These are phyloP conservation scores for Phaeotremella fagi DNA, from an alignment of 768 basidiomycete genomes.

Conservation along the genomic window DNA sequence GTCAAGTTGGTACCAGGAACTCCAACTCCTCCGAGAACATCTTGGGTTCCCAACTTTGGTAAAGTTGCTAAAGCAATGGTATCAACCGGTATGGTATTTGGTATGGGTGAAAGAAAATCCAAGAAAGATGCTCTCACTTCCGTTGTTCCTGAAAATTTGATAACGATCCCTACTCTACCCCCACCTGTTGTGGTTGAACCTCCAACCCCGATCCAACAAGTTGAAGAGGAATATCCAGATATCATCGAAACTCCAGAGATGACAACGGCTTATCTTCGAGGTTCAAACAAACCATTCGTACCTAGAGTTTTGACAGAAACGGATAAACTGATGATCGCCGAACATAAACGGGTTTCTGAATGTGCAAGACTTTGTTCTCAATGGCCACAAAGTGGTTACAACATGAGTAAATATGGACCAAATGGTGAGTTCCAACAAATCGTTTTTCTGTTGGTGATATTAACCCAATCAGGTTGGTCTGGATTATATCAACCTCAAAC, in stretches of 20 bases:
- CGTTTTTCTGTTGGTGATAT: background rate
- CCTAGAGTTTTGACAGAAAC: background rate
- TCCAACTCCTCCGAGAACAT: constrained; percentile 5
- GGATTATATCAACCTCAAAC: constrained; percentile 40
- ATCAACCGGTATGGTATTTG: constrained; percentile 23
- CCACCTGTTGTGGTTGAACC: background rate
- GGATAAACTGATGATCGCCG: constrained; percentile 8
- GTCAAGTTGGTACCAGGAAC: background rate
- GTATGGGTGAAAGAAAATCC: constrained; percentile 11
- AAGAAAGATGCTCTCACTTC: constrained; percentile 2
- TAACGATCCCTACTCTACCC: background rate
- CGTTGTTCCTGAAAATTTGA: background rate
- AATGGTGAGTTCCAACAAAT: constrained; percentile 21
- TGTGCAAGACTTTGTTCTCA: constrained; percentile 42
- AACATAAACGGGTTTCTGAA: constrained; percentile 25
- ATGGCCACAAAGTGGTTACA: constrained; percentile 45
- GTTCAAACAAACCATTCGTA: background rate
- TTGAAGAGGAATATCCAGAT: no score
- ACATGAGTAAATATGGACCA: constrained; percentile 37
- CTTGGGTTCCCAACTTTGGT: constrained; percentile 35
- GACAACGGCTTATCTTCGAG: constrained; percentile 3
- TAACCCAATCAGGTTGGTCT: constrained; percentile 16
- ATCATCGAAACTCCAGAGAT: background rate
- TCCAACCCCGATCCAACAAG: background rate
- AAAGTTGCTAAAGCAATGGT: constrained; percentile 39